Evolutionary conservation across 1,284 basidiomycete genomes (phyloP), one percentile per base, ranked within the genome.

Genomic region (Sanguinoderma infundibulare): DNA sequence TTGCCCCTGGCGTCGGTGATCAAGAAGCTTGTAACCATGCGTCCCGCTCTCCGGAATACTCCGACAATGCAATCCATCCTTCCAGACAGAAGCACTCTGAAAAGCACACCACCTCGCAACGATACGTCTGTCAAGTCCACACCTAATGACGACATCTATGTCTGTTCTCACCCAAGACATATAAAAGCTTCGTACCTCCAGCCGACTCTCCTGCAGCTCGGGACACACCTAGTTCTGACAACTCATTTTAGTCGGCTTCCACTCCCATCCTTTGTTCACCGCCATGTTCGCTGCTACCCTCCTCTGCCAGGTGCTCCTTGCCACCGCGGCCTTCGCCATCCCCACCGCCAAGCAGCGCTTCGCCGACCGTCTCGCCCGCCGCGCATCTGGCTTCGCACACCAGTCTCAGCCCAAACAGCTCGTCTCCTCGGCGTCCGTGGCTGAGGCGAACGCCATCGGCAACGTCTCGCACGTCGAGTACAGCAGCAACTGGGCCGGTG

Each of bases 401-500:
- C 54, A 53, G 49, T 62, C 68, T 50, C 61, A 49, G 35, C 70
- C 68, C 42, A 63, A 57, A 49, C 47, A 52, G 52, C 28, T 46
- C 40, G 44, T 46, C 34, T 34, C 52, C 36, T 26, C 46, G 32
- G n/a, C n/a, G 9, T n/a, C 17, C 49, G 22, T 44, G 5, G n/a
- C 49, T 15, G 59, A 62, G 49, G 30, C 54, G 38, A 42, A 44
- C 61, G 14, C 6, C 12, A 5, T 15, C 26, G 24, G 7, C 14
- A 65, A 68, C 66, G 58, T 30, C 39, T 60, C 61, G 26, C 57
- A 70, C 57, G 50, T 49, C 61, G 65, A 63, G 53, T 69, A 65
- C 70, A 68, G 66, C 60, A 57, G 60, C 42, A 71, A 72, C 71
- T 72, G 70, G 71, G 62, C 71, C 44, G 70, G 71, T 30, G 70